Base-by-base conservation (phyloP, 352 stramenopile genomes). In the Globisporangium sylvaticum region DNA sequence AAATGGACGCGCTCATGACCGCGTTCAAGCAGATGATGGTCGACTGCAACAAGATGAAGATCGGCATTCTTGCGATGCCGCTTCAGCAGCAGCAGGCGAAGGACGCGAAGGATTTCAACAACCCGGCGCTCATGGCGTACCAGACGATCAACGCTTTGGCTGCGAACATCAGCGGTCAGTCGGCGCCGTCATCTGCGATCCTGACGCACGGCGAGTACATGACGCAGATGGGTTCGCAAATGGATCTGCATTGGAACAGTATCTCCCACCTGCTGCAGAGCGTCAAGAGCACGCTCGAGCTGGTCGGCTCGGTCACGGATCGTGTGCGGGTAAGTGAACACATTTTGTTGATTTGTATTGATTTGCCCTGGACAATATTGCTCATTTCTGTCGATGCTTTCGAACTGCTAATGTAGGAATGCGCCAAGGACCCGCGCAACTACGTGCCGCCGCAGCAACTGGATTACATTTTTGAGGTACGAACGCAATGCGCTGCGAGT, bases 401-500 rank as follows among this genome's bases (percentile, higher is more conserved):
- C 31, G 71, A 52, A 37, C 64, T 59, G 32, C 39, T 65, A 46
- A 39, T 37, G 24, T 61, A 95, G 85, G 83, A 87, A 56, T 93
- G 84, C 71, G 72, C 80, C 25, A 91, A 88, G 66, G 84, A 90
- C 58, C 73, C 77, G 2, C 73, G 81, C 65, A 90, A 89, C 56
- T 79, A 78, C 29, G 85, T 93, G 34, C 83, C 85, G 46, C 74
- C 78, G 15, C 83, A 93, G 68, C 85, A 93, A 66, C 73, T 95
- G 57, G 87, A 93, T 68, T 95, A 95, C 75, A 95, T 95, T 77
- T 95, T 95, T 87, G 87, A 93, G 76, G 87, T 94, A 65, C n/a
- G n/a, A n/a, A n/a, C 73, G 70, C 14, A 4, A 29, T 20, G 62
- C 32, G 20, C 22, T 56, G 1, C 14, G 20, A n/a, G 37, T 32